Evolutionary conservation across 169 alveolate species (phyloP), one percentile per base, ranked within the genome.

Genomic region (Babesia sp.): DNA sequence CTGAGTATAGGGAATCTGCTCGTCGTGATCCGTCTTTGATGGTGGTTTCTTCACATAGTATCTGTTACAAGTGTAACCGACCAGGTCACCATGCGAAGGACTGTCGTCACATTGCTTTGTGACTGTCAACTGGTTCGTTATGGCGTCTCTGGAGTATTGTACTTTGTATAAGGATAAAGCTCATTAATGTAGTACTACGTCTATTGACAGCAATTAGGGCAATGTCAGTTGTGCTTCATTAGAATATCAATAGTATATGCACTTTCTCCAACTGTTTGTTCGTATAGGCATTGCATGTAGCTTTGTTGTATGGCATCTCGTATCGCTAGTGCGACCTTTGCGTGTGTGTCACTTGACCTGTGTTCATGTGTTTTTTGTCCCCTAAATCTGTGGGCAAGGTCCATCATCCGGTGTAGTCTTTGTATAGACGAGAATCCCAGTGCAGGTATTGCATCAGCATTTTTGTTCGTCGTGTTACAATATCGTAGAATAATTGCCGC

Each of bases 61-160:
- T 55, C 31, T 68, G 86, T 28, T 69, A 69, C 75, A 4, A 36
- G 48, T 79, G 87, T 39, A 59, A 57, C 55, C 68, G 46, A 41
- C 86, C 45, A 18, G 87, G 82, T 5, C 75, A 79, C 59, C 48
- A 31, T 26, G 76, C 82, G 36, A 73, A 28, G 71, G 87, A 69
- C 36, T 79, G 82, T 41, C 39, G 55, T 26, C 34, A 57, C 54
- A 53, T 26, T 2, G 41, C 51, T 20, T 26, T 56, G 44, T 75
- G 64, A 59, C n/a, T 59, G 48, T 20, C 16, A 51, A n/a, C n/a
- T n/a, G n/a, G n/a, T n/a, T n/a, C n/a, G n/a, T n/a, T n/a, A n/a
- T n/a, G n/a, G n/a, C n/a, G n/a, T n/a, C n/a, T n/a, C n/a, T n/a
- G n/a, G n/a, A n/a, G n/a, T n/a, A n/a, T n/a, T n/a, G n/a, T n/a